Base-by-base conservation (phyloP, 2,329 filamentous ascomycete species). In the Colletotrichum viniferum region DNA sequence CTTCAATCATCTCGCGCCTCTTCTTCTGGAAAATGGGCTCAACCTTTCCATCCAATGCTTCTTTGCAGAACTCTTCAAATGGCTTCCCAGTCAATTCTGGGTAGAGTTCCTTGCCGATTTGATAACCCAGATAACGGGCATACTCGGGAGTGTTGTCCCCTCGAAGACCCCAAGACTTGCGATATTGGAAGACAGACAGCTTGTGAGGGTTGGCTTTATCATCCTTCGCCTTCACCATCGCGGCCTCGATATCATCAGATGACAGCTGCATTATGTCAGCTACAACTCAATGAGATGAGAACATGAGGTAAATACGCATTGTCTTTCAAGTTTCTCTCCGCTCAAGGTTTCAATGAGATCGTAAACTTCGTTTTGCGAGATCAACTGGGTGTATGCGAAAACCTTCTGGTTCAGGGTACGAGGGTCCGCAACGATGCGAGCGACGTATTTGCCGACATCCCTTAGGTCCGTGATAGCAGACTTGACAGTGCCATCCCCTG, bases 61-160 rank as follows among this genome's bases (percentile, higher is more conserved):
- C 62, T 16, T 48, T 56, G 9, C 48, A 66, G 26, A 60, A 77
- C 2, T 70, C 12, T 36, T 77, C 73, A 14, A 74, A 66, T 6
- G 69, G 36, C 5, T 38, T 73, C 3, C 34, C 61, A 26, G 38
- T 62, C 36, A 90, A 83, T 24, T 90, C 88, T 4, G 89, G 90
- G 78, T 91, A 92, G 28, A 92, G 81, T 21, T 91, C 87, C 77
- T 86, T 87, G 36, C 83, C 85, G 69, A 86, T 83, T 21, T 91
- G 74, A 79, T 91, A 91, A 3, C 89, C 89, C 7, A 92, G 82
- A 76, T 91, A 91, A 65, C 85, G 83, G 13, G 90, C 90, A 76
- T 86, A 84, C 70, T 89, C 87, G 0, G 87, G 88, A 12, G 83
- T 87, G 79, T 91, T 91, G 77, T 92, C 90, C 2, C 86, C 87